A percentile compares a stretch with the other conserved stretches of the same genome.
phyloP scores from a whole-genome alignment of 2,329 filamentous ascomycete genomes.

The Talaromyces funiculosus region DNA sequence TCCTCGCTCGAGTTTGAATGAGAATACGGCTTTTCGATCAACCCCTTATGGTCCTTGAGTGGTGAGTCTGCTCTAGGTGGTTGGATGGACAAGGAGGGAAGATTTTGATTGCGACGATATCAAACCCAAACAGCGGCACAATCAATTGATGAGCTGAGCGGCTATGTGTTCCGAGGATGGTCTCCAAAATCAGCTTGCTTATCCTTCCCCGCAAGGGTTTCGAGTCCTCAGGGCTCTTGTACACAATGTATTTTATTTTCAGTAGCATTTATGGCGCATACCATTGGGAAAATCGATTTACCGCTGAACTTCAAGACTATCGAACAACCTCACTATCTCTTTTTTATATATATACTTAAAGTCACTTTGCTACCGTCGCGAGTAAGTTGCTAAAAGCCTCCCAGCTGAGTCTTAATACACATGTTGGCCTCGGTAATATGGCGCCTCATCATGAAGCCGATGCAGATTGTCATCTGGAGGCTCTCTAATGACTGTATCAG shows the following conservation, averaged over 20 bases:
- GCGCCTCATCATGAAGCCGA: not conserved
- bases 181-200: not conserved
- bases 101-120: not conserved
- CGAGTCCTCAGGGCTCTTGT: not conserved
- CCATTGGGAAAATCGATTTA: not conserved
- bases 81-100: not conserved
- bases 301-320: not conserved
- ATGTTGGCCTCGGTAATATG: not conserved
- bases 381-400: not conserved
- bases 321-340: no score
- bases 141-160: not conserved
- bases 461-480: not conserved
- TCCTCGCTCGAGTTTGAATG: not conserved
- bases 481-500: not conserved
- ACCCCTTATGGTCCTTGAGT: not conserved
- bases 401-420: not conserved
- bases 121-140: not conserved
- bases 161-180: not conserved
- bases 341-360: not conserved
- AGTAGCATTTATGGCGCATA: conserved; percentile 9
- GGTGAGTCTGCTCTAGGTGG: not conserved
- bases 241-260: conserved; percentile 11
- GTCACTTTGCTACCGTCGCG: not conserved
- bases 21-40: not conserved
- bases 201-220: not conserved